Evolutionary conservation across 2,329 filamentous ascomycete species (phyloP).

Genomic region (Fusarium staphyleae): DNA sequence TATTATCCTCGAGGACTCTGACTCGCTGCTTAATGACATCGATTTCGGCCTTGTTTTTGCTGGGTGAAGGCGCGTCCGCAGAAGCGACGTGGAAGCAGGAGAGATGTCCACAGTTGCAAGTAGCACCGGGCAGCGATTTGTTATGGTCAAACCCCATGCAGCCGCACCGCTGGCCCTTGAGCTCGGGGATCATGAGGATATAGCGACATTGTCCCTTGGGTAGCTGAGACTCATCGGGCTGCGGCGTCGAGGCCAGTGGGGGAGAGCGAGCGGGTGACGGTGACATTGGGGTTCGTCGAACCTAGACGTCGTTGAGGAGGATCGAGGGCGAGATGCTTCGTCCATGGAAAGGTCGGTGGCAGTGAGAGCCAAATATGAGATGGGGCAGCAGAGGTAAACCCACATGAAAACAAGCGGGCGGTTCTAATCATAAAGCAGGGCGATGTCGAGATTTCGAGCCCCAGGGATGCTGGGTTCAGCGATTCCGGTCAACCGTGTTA

Average conservation of each 20-base stretch:
- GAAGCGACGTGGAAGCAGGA: constrained; percentile 64
- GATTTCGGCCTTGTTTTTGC: constrained; percentile 53
- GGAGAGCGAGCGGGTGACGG: constrained; percentile 36
- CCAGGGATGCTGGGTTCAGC: constrained; percentile 39
- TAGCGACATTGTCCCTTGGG: constrained; percentile 67
- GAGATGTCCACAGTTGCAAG: constrained; percentile 66
- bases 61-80: constrained; percentile 57
- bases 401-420: constrained; percentile 31
- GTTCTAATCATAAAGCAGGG: constrained; percentile 44
- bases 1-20: constrained; percentile 46
- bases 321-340: constrained; percentile 33
- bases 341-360: constrained; percentile 40
- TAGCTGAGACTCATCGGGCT: constrained; percentile 55
- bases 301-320: constrained; percentile 31
- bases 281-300: constrained; percentile 42
- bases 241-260: constrained; percentile 37
- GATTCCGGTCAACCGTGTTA: constrained; percentile 37
- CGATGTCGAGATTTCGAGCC: constrained; percentile 41
- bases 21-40: constrained; percentile 41
- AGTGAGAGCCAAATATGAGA: constrained; percentile 33
- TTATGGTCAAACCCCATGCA: constrained; percentile 66
- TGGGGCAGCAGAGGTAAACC: constrained; percentile 24
- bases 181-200: constrained; percentile 63
- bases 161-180: constrained; percentile 65
- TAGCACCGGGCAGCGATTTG: constrained; percentile 59